Base-by-base conservation (phyloP, 192 early-diverging fungal genomes). In the Coemansia sp. region DNA sequence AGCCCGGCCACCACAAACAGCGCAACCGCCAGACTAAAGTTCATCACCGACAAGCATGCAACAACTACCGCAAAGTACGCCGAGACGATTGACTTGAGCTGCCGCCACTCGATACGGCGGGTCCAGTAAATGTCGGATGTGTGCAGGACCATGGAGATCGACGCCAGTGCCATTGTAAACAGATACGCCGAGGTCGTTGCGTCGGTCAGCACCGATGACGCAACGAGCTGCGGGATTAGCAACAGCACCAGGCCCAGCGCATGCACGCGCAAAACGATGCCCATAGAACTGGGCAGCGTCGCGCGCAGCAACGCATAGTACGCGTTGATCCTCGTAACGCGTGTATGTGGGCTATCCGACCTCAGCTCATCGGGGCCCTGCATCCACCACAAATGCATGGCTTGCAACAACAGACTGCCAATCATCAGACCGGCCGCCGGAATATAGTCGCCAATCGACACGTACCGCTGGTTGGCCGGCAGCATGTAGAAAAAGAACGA, bases 401-500 rank as follows among this genome's bases (percentile, higher is more conserved):
- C 89, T 48, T 90, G 85, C 47, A 90, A 66, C 17, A 91, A 78
- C 53, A 94, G 69, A 23, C 87, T 86, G 50, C 87, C 87, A 5
- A 90, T 85, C 46, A 95, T 84, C 40, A 95, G 74, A 20, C 89
- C 87, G 4, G 92, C 82, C 0, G 94, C 93, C 17, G 92, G 92
- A 61, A 96, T 87, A 69, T 96, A 98, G 55, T 91, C 84, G 48
- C 90, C 89, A 48, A 98, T 90, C 2, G 94, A 94, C 28, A 96
- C 88, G 75, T 91, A 94, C 44, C 81, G 78, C 19, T 81, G 62
- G 54, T 88, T 87, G 12, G 85, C 82, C n/a, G 90, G 90, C 68
- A 96, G 84, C n/a, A 94, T 82, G 74, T 98, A 98, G 67, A 97
- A 96, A 83, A 95, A 98, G 78, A 93, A 98, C 38, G 94, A 91